Base-by-base conservation (phyloP, 1,284 basidiomycete species). In the Malassezia obtusa region DNA sequence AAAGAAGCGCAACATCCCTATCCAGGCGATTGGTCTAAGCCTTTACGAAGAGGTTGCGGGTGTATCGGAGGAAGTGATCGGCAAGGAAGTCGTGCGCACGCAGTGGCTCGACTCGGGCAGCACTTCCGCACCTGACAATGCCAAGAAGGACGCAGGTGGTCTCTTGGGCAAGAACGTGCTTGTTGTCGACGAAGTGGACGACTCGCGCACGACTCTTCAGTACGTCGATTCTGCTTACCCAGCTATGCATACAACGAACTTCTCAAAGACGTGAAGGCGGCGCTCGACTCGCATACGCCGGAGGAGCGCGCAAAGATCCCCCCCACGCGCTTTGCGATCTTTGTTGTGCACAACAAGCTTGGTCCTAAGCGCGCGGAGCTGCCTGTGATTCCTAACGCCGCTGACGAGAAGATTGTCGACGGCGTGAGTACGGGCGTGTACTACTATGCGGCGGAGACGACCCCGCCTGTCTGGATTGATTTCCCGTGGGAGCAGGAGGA, bases 171-270 rank as follows among this genome's bases (percentile, higher is more conserved):
- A 72, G 57, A 67, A 67, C 39, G 68, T 73, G 21, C 55, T 73
- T 3, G 72, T 73, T 21, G 71, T 73, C 14, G 71, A 73, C 45
- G 71, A 73, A 60, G 71, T 73, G 9, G 71, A 73, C 47, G 71
- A 73, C 52, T 65, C 64, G 44, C 53, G 71, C 17, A 73, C 70
- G 21, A 73, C 71, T 22, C 58, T 73, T 22, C 69, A 72, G 50
- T 59, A 45, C 21, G 57, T 55, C 21, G 14, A 26, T 6, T 9
- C 10, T 8, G 7, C 47, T 49, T 14, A 39, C 36, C 28, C 31
- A 54, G 57, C 43, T 73, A 73, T 48, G 71, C 71, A 11, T 73
- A 71, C 62, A 60, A 65, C 32, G 71, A 73, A 50, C 68, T 73
- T 0, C 52, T 68, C 26, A 71, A 68, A 48, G 71, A 73, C 39